Base-by-base conservation (phyloP, 306 rosid species). In the Medicago arabica region DNA sequence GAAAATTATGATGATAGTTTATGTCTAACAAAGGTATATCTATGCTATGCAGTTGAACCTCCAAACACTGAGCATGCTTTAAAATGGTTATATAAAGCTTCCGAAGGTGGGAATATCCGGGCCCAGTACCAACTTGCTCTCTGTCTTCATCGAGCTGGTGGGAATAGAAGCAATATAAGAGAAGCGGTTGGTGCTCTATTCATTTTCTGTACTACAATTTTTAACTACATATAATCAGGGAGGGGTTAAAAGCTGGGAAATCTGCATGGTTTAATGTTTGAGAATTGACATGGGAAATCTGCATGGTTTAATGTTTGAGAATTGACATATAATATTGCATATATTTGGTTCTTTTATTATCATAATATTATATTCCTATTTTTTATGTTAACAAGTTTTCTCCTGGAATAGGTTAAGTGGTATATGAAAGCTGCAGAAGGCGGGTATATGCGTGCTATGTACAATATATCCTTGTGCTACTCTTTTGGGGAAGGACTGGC, bases 111-210 rank as follows among this genome's bases (percentile, higher is more conserved):
- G 50, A 80, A 87, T 80, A 71, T 75, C 40, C 96, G 96, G 64
- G 93, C 98, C 61, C 98, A 88, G 69, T 94, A 92, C 85, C 98
- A 92, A 71, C 95, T 94, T 36, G 98, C 93, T 7, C 89, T 92
- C 73, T 90, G 95, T 82, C 87, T 94, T 58, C 97, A 88, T 77
- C 95, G 88, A 15, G 89, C 89, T 54, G 82, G 80, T 3, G 96
- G 87, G 68, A 75, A 54, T 15, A 75, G 66, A 39, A 65, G 75
- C 71, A 85, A 83, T 57, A 79, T 84, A 63, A 83, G 87, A 77
- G 90, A 90, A 71, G 97, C 95, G 28, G 97, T 94, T 87, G 19
- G 91, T 76, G 71, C 72, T 82, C 80, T 72, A 67, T 85, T 63
- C 36, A 59, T 63, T 71, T 85, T 23, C 49, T 46, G 19, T 84